A percentile compares a stretch with the other conserved stretches of the same genome.
Conservation (phyloP, 345 rosid genomes). For the Lumnitzera racemosa region DNA sequence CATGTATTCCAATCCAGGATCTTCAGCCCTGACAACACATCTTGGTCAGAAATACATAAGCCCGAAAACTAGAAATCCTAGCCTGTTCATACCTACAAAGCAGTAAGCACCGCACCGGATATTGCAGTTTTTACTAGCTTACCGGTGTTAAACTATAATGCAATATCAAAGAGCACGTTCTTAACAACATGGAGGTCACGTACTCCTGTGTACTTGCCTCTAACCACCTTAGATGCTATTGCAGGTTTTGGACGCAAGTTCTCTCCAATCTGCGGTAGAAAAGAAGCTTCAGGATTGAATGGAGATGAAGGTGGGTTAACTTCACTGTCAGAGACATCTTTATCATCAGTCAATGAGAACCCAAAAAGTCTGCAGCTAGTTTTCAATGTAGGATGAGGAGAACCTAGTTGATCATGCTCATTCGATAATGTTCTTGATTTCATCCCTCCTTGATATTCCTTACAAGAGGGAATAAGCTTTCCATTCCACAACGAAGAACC, state of each 20-base stretch:
- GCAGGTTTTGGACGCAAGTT: constrained; percentile 30
- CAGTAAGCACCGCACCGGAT: no score
- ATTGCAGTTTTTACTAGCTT: no score
- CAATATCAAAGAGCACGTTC: constrained; percentile 20
- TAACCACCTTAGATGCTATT: constrained; percentile 25
- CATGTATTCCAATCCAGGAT: no score
- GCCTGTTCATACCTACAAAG: no score
- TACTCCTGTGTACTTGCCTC: constrained; percentile 56
- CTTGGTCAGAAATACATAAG: no score
- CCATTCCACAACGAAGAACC: constrained; percentile 14
- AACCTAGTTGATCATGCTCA: constrained; percentile 19
- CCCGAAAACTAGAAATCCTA: no score
- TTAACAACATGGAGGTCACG: constrained; percentile 39
- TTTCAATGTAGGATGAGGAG: constrained; percentile 36
- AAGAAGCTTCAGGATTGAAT: constrained; percentile 20
- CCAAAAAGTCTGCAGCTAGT: constrained; percentile 94
- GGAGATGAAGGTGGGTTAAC: constrained; percentile 22
- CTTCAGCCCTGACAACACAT: no score
- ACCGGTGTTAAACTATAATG: not conserved
- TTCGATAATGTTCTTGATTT: constrained; percentile 13
- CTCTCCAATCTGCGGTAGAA: constrained; percentile 44
- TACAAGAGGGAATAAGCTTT: constrained; percentile 11
- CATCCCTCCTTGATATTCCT: constrained; percentile 12
- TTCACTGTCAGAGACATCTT: constrained; percentile 23
- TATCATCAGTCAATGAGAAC: constrained; percentile 70